phyloP scores from a whole-genome alignment of 2,329 filamentous ascomycete genomes.

The Fusarium fujikuroi region DNA sequence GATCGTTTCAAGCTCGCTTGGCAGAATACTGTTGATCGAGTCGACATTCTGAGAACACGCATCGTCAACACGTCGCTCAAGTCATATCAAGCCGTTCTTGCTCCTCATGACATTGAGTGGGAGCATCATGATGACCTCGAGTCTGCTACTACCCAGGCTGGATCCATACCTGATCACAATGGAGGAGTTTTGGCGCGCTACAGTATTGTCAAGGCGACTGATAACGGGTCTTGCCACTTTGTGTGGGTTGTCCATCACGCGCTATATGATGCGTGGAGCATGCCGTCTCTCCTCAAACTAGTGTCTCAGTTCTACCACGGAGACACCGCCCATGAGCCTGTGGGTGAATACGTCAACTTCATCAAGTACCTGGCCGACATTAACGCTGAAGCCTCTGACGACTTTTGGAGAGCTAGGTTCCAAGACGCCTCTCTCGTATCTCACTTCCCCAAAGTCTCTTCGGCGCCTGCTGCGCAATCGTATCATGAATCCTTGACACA shows the following conservation, averaged over 20 bases:
- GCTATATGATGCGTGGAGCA: slow-evolving; percentile 41
- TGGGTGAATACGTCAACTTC: slow-evolving; percentile 25
- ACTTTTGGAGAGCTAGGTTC: slow-evolving; percentile 25
- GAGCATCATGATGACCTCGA: neutral
- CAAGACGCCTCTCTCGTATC: neutral
- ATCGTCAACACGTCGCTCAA: slow-evolving; percentile 35
- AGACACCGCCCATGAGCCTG: neutral
- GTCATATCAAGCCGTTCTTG: slow-evolving; percentile 34
- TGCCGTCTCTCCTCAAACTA: slow-evolving; percentile 26
- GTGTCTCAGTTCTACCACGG: slow-evolving; percentile 13
- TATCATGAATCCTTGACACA: neutral
- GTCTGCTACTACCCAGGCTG: neutral
- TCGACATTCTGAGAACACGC: slow-evolving; percentile 40
- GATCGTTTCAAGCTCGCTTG: slow-evolving; percentile 35
- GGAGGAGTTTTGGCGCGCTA: slow-evolving; percentile 25
- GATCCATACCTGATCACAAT: slow-evolving; percentile 17
- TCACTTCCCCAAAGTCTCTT: slow-evolving; percentile 17
- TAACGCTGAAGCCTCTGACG: slow-evolving; percentile 13
- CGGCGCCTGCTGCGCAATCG: neutral
- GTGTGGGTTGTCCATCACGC: slow-evolving; percentile 37
- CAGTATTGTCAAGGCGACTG: neutral
- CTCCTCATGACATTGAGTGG: slow-evolving; percentile 24
- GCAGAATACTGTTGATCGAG: slow-evolving; percentile 27
- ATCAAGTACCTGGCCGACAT: slow-evolving; percentile 17
- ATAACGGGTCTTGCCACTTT: slow-evolving; percentile 10